Evolutionary conservation across 129 eudicot species (phyloP).

Genomic region (Escallonia rubra): DNA sequence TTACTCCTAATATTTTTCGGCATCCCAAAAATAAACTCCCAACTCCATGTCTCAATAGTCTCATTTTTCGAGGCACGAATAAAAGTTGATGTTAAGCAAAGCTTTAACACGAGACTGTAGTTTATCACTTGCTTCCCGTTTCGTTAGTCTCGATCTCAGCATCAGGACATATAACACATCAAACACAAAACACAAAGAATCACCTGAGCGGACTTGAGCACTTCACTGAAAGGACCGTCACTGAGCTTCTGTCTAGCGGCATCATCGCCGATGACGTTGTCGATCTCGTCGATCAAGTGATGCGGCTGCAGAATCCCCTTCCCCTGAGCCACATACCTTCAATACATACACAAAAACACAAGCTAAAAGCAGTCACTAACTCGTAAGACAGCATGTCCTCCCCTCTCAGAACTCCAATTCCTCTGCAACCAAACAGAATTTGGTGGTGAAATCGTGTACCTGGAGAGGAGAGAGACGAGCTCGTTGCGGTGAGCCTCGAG

Average conservation of each 20-base stretch:
- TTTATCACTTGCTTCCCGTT: too few relatives aligned
- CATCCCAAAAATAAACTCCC: too few relatives aligned
- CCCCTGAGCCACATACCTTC: constrained; percentile 94
- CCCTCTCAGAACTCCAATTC: not conserved
- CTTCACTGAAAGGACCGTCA: constrained; percentile 78
- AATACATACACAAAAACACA: constrained; percentile 1
- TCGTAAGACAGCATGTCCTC: constrained; percentile 1
- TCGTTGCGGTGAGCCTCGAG: constrained; percentile 86
- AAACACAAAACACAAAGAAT: not conserved
- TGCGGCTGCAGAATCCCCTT: constrained; percentile 92
- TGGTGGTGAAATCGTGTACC: constrained; percentile 23
- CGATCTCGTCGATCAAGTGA: constrained; percentile 74
- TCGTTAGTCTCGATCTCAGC: too few relatives aligned
- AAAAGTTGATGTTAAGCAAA: too few relatives aligned
- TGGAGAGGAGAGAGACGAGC: constrained; percentile 84
- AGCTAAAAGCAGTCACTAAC: constrained; percentile 6
- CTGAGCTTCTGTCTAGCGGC: constrained; percentile 37
- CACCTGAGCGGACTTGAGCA: constrained; percentile 83
- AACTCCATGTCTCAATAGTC: too few relatives aligned
- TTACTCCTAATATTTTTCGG: too few relatives aligned
- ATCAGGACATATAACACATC: too few relatives aligned
- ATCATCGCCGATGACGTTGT: constrained; percentile 43
- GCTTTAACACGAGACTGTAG: too few relatives aligned
- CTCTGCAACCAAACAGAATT: not conserved
- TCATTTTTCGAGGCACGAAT: too few relatives aligned